phyloP scores from a whole-genome alignment of 2,329 filamentous ascomycete species.

The Fusarium graminum region DNA sequence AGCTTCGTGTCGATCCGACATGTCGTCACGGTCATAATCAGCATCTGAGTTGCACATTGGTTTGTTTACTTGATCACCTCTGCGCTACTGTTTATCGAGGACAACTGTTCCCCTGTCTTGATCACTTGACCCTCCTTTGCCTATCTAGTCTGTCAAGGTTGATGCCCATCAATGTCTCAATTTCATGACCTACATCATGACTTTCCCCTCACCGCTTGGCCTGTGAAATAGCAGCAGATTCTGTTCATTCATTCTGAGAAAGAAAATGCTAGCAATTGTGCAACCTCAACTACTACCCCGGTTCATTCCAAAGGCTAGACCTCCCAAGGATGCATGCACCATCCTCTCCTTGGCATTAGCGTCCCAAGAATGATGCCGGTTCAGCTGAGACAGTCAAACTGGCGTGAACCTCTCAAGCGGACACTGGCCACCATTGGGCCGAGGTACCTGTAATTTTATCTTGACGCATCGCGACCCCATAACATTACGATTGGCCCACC shows the following conservation, averaged over 20 bases:
- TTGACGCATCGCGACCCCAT: constrained; percentile 18
- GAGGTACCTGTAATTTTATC: constrained; percentile 25
- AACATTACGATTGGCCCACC: constrained; percentile 29
- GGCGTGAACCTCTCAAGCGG: constrained; percentile 21
- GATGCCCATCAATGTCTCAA: constrained; percentile 3
- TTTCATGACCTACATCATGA: constrained; percentile 38
- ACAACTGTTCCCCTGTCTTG: constrained; percentile 15
- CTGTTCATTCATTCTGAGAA: not conserved
- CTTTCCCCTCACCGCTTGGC: constrained; percentile 13
- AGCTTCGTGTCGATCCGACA: constrained; percentile 30
- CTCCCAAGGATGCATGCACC: constrained; percentile 17
- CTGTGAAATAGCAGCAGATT: not conserved
- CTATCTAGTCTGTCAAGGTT: constrained; percentile 12
- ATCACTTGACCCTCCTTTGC: constrained; percentile 31
- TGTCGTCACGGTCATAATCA: constrained; percentile 11
- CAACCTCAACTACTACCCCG: constrained; percentile 4
- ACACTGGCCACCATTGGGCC: constrained; percentile 15
- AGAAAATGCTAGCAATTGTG: not conserved
- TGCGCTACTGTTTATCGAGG: constrained; percentile 7
- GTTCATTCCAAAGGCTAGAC: constrained; percentile 36
- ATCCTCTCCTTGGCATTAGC: constrained; percentile 38
- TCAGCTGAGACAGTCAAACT: constrained; percentile 47
- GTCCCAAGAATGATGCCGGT: constrained; percentile 39
- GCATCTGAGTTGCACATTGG: constrained; percentile 7
- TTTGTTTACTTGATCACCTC: constrained; percentile 23